Percentiles rank a stretch among this genome's conserved stretches.
Evolutionary conservation across 2,329 filamentous ascomycete genomes (phyloP).

Genomic region (Cladosporium sp.): DNA sequence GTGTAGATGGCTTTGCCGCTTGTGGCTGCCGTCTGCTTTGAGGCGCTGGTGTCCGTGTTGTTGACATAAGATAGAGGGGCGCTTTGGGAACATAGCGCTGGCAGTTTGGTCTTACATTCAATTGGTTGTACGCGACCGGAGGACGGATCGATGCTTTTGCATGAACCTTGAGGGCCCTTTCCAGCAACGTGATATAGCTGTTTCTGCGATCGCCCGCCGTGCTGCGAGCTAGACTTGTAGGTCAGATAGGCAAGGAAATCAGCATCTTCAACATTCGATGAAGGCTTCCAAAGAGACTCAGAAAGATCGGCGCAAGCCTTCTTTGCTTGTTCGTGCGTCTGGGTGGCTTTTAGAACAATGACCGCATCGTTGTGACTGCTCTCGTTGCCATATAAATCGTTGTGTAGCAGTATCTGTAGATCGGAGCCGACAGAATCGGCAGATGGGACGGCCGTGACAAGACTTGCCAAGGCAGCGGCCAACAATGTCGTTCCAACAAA

Average conservation of each 20-base stretch:
- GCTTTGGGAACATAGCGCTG: neutral
- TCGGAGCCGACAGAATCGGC: neutral
- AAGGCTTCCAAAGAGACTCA: neutral
- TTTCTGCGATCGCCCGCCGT: neutral
- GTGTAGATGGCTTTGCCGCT: neutral
- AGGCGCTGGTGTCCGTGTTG: neutral
- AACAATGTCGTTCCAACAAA: neutral
- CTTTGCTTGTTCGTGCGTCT: neutral
- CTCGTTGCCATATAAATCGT: neutral
- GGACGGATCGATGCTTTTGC: neutral
- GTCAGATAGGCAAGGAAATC: neutral
- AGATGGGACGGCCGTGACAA: neutral
- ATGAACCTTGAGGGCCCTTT: neutral
- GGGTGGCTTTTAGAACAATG: neutral
- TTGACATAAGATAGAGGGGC: neutral
- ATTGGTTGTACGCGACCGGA: neutral
- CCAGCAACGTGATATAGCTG: neutral
- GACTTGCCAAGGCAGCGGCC: neutral
- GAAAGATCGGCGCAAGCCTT: neutral
- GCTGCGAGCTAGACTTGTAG: neutral
- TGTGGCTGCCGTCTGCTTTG: neutral
- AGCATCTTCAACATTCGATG: neutral
- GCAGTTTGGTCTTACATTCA: neutral
- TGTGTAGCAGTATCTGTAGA: neutral
- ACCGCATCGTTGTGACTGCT: neutral